phyloP scores from a whole-genome alignment of 169 alveolate genomes.

The Cryptosporidium meleagridis region DNA sequence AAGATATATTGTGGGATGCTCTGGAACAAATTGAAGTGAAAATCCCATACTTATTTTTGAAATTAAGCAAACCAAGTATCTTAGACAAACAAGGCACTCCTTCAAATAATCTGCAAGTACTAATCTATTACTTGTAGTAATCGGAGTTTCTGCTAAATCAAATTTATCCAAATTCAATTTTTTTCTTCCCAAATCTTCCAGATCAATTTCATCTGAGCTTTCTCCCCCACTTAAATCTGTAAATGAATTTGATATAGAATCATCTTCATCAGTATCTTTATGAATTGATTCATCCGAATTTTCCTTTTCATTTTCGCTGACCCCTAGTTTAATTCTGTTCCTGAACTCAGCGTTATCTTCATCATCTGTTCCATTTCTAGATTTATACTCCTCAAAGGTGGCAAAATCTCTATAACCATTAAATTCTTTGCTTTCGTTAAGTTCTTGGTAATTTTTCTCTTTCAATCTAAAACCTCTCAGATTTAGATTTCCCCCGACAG shows the following conservation, averaged over 20 bases:
- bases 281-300: not conserved
- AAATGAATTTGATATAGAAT: not conserved
- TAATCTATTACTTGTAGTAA: not conserved
- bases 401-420: not conserved
- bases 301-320: not conserved
- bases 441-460: not conserved
- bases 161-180: not conserved
- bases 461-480: not conserved
- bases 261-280: not conserved
- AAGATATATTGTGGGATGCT: slow-evolving; percentile 45
- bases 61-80: slow-evolving; percentile 58
- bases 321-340: not conserved
- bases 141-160: not conserved
- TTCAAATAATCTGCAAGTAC: not conserved
- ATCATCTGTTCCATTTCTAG: slow-evolving; percentile 14
- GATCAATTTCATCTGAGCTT: not conserved
- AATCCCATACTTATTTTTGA: slow-evolving; percentile 4
- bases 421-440: not conserved
- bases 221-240: not conserved
- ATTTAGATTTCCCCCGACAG: not conserved
- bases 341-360: not conserved
- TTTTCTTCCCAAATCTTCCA: not conserved
- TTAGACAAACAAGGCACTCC: slow-evolving; percentile 61
- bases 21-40: slow-evolving; percentile 32
- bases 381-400: not conserved